Evolutionary conservation across 2,329 filamentous ascomycete genomes (phyloP).

Genomic region (Claviceps africana): DNA sequence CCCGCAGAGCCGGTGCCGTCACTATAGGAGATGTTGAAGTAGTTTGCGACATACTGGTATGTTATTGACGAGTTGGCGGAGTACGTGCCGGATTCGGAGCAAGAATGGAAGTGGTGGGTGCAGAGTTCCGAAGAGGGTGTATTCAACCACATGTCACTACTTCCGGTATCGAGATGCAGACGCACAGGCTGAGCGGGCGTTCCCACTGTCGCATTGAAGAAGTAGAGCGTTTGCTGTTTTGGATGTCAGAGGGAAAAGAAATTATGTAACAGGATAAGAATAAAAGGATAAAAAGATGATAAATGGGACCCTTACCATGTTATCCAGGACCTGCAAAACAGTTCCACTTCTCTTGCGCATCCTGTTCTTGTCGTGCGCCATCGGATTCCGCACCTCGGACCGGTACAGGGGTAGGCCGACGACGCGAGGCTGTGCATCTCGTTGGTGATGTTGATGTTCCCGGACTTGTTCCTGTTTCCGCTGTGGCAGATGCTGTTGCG

Average conservation of each 20-base stretch:
- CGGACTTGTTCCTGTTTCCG: neutral
- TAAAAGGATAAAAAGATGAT: too few species aligned
- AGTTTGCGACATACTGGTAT: constrained; percentile 55
- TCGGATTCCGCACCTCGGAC: constrained; percentile 23
- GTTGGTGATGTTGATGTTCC: constrained; percentile 8
- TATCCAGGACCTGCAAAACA: constrained; percentile 35
- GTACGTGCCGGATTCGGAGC: constrained; percentile 52
- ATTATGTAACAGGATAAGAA: too few species aligned
- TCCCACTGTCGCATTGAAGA: constrained; percentile 47
- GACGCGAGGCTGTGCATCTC: constrained; percentile 26
- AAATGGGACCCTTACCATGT: constrained; percentile 41
- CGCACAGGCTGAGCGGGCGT: constrained; percentile 44
- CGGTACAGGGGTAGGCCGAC: constrained; percentile 30
- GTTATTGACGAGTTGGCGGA: constrained; percentile 58
- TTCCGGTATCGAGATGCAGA: constrained; percentile 53
- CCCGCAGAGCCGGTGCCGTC: constrained; percentile 66
- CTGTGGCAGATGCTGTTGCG: neutral
- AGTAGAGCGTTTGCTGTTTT: constrained; percentile 47
- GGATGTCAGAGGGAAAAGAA: too few species aligned
- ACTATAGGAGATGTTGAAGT: constrained; percentile 80
- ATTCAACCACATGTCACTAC: constrained; percentile 61
- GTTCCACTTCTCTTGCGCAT: constrained; percentile 26
- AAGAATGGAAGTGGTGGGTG: constrained; percentile 31
- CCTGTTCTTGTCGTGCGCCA: constrained; percentile 25
- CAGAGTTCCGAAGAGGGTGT: constrained; percentile 49